Evolutionary conservation across 192 early-diverging fungal species (phyloP).

Genomic region (Gonapodya sp.): DNA sequence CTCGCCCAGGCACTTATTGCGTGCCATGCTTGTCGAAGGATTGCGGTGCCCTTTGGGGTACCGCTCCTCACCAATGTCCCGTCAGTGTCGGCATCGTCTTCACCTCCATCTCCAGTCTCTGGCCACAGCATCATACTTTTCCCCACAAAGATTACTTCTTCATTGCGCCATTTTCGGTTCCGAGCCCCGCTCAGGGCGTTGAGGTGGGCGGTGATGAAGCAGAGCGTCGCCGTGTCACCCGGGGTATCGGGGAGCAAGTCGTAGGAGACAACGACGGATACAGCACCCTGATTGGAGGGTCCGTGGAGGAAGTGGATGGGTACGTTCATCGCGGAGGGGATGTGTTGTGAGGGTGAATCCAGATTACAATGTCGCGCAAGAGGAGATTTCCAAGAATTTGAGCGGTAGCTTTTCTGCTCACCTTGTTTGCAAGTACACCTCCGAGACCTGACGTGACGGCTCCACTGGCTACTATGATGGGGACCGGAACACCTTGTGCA

Average conservation of each 20-base stretch:
- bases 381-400: neutral
- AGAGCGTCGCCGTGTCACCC: neutral
- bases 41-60: neutral
- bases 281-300: constrained; percentile 3
- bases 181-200: neutral
- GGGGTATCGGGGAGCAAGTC: constrained; percentile 1
- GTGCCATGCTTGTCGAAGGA: neutral
- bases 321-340: too few relatives aligned
- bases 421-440: neutral
- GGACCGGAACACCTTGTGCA: neutral
- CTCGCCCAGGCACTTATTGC: neutral
- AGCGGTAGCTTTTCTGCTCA: neutral
- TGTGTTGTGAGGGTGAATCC: too few relatives aligned
- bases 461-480: neutral
- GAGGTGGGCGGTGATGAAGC: constrained; percentile 1
- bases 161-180: neutral
- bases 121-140: neutral
- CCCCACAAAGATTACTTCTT: neutral
- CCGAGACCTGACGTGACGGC: neutral
- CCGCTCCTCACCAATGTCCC: neutral
- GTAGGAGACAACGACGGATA: neutral
- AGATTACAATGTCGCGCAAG: neutral
- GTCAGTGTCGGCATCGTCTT: too few relatives aligned
- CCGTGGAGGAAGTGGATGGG: too few relatives aligned
- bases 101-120: too few relatives aligned